Evolutionary conservation across 208 protist genomes (phyloP), one percentile per base, ranked within the genome.

Genomic region (Giardia muris): DNA sequence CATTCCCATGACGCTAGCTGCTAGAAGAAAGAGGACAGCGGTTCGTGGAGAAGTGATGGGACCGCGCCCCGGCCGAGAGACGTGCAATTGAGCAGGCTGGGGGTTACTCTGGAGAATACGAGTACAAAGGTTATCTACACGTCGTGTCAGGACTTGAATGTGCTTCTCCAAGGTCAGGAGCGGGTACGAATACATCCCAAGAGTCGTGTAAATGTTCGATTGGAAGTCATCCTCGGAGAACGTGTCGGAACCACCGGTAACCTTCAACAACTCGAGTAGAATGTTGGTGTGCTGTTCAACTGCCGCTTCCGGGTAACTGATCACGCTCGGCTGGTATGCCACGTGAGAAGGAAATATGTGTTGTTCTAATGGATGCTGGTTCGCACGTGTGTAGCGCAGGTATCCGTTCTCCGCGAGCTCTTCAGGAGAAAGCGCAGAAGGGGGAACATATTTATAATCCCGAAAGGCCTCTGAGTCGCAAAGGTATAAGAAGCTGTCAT

Each of bases 171-270:
- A 43, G 86, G 4, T 46, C 19, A 89, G 86, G 42, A 89, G 42
- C 4, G 86, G 86, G 86, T 89, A 89, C 19, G 86, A 22, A 44
- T 89, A 89, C 4, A 89, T 4, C 22, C 86, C 86, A 10, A 89
- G 86, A 22, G 45, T 4, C 22, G 19, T 43, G 86, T 89, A 89
- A 4, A 89, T 44, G 22, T 89, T 4, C 3, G 86, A 4, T 4
- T 22, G n/a, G 42, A 89, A 44, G 39, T 89, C 86, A 4, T 4
- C 4, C 86, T 22, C 4, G 19, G 45, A 43, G 42, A 89, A 4
- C 19, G 4, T 43, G 39, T 89, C 86, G 19, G 4, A 45, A 4
- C 19, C 42, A 22, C 3, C 19, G 22, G 4, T 4, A 4, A 46
- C 22, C 4, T 44, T 22, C 86, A 46, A 4, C 3, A 4, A 43